Conservation (phyloP, 2,329 filamentous ascomycete genomes). For the Ilyonectria destructans region DNA sequence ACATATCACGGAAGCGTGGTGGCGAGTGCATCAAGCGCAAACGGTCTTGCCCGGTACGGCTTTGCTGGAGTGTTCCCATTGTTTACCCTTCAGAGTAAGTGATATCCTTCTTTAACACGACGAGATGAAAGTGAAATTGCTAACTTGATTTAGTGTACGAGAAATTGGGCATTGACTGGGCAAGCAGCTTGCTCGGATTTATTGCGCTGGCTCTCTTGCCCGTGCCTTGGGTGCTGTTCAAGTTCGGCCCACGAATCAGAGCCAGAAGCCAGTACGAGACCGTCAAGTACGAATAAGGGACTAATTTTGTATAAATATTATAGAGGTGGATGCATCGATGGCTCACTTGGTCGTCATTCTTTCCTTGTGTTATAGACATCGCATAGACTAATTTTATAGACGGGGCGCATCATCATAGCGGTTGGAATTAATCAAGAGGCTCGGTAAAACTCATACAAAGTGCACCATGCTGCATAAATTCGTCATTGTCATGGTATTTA, state of each 20-base stretch:
- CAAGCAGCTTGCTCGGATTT: conserved; percentile 64
- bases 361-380: not conserved
- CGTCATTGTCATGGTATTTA: not conserved
- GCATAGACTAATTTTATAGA: not conserved
- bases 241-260: conserved; percentile 58
- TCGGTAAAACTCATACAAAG: not conserved
- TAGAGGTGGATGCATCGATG: not conserved
- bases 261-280: conserved; percentile 56
- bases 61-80: conserved; percentile 73
- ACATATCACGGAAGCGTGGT: conserved; percentile 70
- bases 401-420: not conserved
- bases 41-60: conserved; percentile 70
- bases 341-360: not conserved
- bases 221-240: conserved; percentile 69
- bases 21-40: conserved; percentile 73
- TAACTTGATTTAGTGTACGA: conserved; percentile 58
- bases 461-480: not conserved
- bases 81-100: conserved; percentile 72
- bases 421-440: conserved; percentile 3
- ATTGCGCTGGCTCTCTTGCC: conserved; percentile 65
- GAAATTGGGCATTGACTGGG: conserved; percentile 63
- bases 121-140: not conserved
- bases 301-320: not conserved
- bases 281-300: conserved; percentile 39
- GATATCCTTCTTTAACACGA: rapidly evolving